Conservation (phyloP, 345 rosid species). For the Fremontodendron californicum region DNA sequence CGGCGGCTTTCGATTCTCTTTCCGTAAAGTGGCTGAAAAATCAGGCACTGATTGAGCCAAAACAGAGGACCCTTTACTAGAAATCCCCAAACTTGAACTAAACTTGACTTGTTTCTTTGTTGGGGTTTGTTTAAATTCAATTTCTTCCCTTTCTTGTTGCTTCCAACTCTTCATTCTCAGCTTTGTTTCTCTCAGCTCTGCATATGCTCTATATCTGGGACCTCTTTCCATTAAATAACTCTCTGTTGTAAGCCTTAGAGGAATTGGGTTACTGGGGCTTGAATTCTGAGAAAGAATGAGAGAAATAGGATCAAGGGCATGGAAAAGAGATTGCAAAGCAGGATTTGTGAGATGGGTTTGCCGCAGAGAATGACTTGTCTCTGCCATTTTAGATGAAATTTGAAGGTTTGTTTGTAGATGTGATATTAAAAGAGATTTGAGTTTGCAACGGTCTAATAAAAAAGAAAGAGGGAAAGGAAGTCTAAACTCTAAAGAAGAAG, state of each 20-base stretch:
- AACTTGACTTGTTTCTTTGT: conserved; percentile 67
- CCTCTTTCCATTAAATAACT: conserved; percentile 66
- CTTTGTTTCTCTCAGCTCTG: conserved; percentile 62
- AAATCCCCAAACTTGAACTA: conserved; percentile 25
- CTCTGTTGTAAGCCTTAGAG: conserved; percentile 47
- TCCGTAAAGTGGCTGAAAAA: conserved; percentile 59
- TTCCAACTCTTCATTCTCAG: conserved; percentile 39
- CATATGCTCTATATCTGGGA: conserved; percentile 68
- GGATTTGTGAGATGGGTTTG: conserved; percentile 27
- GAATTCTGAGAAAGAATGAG: conserved; percentile 61
- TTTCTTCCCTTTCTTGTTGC: conserved; percentile 30
- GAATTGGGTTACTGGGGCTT: conserved; percentile 31
- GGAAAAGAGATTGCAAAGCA: conserved; percentile 30
- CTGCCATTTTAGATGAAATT: conserved; percentile 32
- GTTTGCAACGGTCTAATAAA: conserved; percentile 46
- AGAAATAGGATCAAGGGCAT: conserved; percentile 55
- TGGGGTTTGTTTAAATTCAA: conserved; percentile 35
- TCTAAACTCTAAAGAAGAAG: neutral
- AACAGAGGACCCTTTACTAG: conserved; percentile 39
- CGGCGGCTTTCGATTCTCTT: conserved; percentile 70
- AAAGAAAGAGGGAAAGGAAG: conserved; percentile 16
- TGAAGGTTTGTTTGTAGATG: neutral
- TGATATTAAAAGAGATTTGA: conserved; percentile 6
- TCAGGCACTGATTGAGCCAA: conserved; percentile 82
- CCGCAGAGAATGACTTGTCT: conserved; percentile 25